Base-by-base conservation (phyloP, 2,329 filamentous ascomycete genomes). In the Nannizziopsis barbatae region DNA sequence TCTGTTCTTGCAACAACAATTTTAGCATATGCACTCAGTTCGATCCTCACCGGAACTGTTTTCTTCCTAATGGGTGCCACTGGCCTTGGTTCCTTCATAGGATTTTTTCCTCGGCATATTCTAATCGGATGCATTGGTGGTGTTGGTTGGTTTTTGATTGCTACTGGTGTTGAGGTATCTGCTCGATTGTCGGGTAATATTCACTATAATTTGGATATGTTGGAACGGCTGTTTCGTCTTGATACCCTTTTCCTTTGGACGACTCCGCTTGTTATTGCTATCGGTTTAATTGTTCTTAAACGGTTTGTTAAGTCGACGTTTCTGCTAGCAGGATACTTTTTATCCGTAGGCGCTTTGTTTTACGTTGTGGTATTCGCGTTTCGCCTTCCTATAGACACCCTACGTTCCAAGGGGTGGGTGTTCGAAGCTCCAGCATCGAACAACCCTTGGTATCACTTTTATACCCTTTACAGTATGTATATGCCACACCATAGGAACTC, bases 401-500 rank as follows among this genome's bases (percentile, higher is more conserved):
- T 96, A 39, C 81, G 88, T 46, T 66, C 77, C 8, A 71, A 75
- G 42, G 92, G 92, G 14, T 98, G 92, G 92, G 84, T 96, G 9
- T 98, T 98, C 58, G 77, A 86, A 57, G 84, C 84, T 0, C 90
- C 92, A 1, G 83, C 84, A 40, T 82, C 83, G 8, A 84, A 79
- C 10, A 86, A 94, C 58, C 88, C 92, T 0, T 98, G 93, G 80
- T 98, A 92, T 78, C 88, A 92, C 62, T 98, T 98, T 60, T 98
- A 95, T 68, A 93, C 87, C 0, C 76, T 96, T 42, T 98, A 95
- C 67, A 82, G 86, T 90, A 73, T 75, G 80, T 45, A n/a, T 70
- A 15, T 18, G 17, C n/a, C 12, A 12, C 14, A 15, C 22, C 9
- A n/a, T 33, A 52, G 37, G 30, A 14, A 35, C 14, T 12, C 35